Conservation (phyloP, 139 green algal species). For the Picochlorum sp. region DNA sequence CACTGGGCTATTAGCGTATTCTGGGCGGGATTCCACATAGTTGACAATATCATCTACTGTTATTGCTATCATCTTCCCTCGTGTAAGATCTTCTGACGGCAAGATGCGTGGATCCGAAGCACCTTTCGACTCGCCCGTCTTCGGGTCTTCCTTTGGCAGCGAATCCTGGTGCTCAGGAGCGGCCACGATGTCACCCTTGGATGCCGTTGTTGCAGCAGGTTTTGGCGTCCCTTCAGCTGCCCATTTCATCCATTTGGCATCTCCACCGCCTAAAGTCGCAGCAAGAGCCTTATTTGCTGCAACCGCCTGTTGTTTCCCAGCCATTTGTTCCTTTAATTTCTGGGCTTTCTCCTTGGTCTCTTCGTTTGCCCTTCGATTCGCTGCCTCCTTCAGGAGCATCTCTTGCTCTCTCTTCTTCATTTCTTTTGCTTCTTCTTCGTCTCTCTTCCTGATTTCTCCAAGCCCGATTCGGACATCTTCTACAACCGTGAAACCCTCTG, state of each 20-base stretch:
- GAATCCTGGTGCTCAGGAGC: background rate
- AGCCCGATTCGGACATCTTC: conserved; percentile 3
- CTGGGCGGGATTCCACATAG: background rate
- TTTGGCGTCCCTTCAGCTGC: background rate
- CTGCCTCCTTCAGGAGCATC: conserved; percentile 20
- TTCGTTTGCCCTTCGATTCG: conserved; percentile 20
- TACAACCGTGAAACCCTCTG: background rate
- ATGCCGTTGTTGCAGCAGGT: background rate
- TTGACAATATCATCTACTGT: background rate
- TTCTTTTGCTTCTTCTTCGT: conserved; percentile 12
- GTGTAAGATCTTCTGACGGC: background rate
- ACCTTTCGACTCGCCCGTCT: background rate
- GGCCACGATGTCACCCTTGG: background rate
- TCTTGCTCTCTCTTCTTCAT: conserved; percentile 16
- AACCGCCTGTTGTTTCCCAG: conserved; percentile 22
- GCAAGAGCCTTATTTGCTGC: conserved; percentile 29
- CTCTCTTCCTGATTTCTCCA: background rate
- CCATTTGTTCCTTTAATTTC: conserved; percentile 27
- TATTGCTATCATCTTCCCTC: background rate
- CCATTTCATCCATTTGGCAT: conserved; percentile 32
- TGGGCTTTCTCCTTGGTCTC: conserved; percentile 31
- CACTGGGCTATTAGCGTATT: background rate
- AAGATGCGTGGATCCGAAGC: background rate
- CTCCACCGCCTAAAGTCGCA: conserved; percentile 22
- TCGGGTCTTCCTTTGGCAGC: background rate